Base-by-base conservation (phyloP, 768 basidiomycete species). In the Trametes cinnabarina region DNA sequence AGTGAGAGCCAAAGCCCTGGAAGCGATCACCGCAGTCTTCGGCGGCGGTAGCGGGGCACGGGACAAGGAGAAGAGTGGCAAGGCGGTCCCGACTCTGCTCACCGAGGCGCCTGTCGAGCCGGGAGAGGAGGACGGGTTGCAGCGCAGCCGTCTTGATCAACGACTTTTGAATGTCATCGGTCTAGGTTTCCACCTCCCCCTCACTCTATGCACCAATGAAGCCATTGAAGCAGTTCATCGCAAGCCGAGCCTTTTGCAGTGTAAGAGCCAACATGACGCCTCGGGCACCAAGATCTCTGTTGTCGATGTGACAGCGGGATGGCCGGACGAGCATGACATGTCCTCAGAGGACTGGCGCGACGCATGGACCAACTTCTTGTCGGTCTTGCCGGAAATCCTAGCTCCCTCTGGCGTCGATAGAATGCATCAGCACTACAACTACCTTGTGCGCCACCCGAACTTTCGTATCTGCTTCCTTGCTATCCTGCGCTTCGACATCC, bases 401-500 rank as follows among this genome's bases (percentile, higher is more conserved):
- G 19, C 40, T 2, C 28, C 11, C 3, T 30, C 3, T 0, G 48
- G 40, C 4, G 43, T 51, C 3, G 8, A 34, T 2, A n/a, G 56
- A 3, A 51, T 57, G 20, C n/a, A 17, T 15, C 8, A 44, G 15
- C 56, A 57, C 17, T 57, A 32, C 19, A 35, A 51, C 14, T 57
- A n/a, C 32, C 34, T 57, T 14, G 12, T 3, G 7, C 23, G 35
- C 10, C 48, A 51, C 17, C 10, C 28, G n/a, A 37, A 44, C 41
- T 57, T 57, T 41, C 15, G 30, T 26, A 23, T 9, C 3, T 9
- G 42, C 17, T 57, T 51, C 34, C n/a, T 22, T 1, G 56, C 26
- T 2, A 46, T 51, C 34, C 15, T 50, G 9, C 22, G 44, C 12
- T 51, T 57, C 25, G 56, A 57, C 49, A 57, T 57, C 30, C 4